A percentile compares a stretch with the other conserved stretches of the same genome.
These are phyloP conservation scores for Apophysomyces trapeziformis DNA, from an alignment of 371 early-diverging fungal species.

Conservation along the genomic window DNA sequence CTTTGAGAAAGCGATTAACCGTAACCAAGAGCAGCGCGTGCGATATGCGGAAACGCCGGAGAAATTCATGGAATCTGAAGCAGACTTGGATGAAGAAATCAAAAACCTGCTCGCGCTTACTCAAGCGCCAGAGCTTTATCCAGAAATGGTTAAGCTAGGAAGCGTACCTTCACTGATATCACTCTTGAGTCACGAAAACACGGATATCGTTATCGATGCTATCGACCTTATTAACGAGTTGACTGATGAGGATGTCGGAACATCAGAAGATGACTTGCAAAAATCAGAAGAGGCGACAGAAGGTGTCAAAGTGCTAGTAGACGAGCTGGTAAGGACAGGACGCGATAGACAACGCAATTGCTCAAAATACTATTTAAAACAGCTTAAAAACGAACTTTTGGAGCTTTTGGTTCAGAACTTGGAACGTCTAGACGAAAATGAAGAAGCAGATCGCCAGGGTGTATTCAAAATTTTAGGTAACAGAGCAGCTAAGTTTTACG, in stretches of 20 bases:
- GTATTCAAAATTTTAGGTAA: conserved; percentile 80
- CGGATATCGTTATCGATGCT: conserved; percentile 87
- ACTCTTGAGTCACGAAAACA: conserved; percentile 90
- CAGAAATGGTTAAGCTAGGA: conserved; percentile 71
- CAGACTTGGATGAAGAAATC: conserved; percentile 90
- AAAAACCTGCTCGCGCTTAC: conserved; percentile 75
- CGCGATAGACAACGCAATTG: neutral
- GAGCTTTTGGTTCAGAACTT: conserved; percentile 82
- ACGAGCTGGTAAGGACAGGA: conserved; percentile 60
- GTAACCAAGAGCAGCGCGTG: conserved; percentile 88
- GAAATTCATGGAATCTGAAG: conserved; percentile 93
- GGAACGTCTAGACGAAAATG: conserved; percentile 77
- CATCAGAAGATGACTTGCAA: conserved; percentile 59
- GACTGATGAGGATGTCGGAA: conserved; percentile 88
- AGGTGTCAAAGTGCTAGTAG: conserved; percentile 73
- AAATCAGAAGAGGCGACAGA: conserved; percentile 67
- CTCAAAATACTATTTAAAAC: neutral
- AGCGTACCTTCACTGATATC: conserved; percentile 69
- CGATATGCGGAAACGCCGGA: conserved; percentile 78
- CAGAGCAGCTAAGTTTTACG: neutral
- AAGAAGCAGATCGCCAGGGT: conserved; percentile 83
- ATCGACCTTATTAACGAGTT: conserved; percentile 87
- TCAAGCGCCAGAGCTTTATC: conserved; percentile 82
- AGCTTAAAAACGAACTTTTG: conserved; percentile 75
- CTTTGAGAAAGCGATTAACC: conserved; percentile 85